A percentile compares a stretch with the other conserved stretches of the same genome.
Conservation (phyloP, 768 basidiomycete genomes). For the Mycena haematopus region DNA sequence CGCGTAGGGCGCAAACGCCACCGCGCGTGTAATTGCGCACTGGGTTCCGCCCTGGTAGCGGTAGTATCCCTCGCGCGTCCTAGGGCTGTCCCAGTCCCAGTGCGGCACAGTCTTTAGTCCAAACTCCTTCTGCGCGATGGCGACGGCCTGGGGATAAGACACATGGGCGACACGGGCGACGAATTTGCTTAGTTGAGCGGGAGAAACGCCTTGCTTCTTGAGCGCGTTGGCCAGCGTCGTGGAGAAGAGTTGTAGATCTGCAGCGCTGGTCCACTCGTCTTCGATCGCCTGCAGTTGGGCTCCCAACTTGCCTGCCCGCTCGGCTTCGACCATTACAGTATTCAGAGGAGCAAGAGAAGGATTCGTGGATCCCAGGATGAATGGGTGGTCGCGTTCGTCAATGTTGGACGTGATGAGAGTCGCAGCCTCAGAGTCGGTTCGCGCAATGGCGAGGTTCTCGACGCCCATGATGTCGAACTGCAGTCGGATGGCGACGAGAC, state of each 20-base stretch:
- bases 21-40: conserved; percentile 89
- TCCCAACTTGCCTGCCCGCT: conserved; percentile 80
- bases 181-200: conserved; percentile 65
- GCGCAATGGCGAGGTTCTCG: conserved; percentile 89
- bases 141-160: conserved; percentile 72
- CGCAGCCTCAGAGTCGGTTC: conserved; percentile 97
- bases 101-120: conserved; percentile 76
- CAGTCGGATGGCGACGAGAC: conserved; percentile 94
- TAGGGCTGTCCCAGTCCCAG: conserved; percentile 95
- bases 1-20: conserved; percentile 94
- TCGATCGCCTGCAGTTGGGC: conserved; percentile 86
- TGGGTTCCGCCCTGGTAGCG: conserved; percentile 97
- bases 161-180: conserved; percentile 64
- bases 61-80: conserved; percentile 96
- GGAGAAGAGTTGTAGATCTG: conserved; percentile 82
- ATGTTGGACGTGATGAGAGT: conserved; percentile 97
- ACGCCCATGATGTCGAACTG: conserved; percentile 99
- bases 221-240: conserved; percentile 73
- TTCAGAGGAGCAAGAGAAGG: conserved; percentile 72
- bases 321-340: conserved; percentile 83
- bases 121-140: conserved; percentile 81
- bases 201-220: conserved; percentile 59
- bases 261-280: conserved; percentile 83
- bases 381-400: conserved; percentile 95
- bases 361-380: conserved; percentile 94